These are phyloP conservation scores for Cronartium quercuum DNA, from an alignment of 1,284 basidiomycete species.

Conservation along the genomic window DNA sequence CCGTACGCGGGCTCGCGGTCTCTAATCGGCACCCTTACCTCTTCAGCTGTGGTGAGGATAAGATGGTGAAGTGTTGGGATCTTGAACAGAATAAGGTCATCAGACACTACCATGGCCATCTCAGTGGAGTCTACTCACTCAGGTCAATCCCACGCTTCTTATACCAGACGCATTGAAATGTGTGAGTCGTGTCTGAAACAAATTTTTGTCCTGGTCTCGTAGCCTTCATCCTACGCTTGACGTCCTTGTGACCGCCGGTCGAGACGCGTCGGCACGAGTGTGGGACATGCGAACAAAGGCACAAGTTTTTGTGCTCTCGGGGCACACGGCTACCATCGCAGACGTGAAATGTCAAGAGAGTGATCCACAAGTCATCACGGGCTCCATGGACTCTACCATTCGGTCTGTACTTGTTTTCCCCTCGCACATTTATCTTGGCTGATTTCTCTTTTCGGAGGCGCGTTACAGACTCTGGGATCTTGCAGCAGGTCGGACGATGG, in stretches of 20 bases:
- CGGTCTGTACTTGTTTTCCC: constrained; percentile 55
- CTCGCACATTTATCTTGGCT: background rate
- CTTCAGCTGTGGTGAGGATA: constrained; percentile 96
- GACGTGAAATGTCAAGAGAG: constrained; percentile 91
- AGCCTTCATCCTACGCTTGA: constrained; percentile 91
- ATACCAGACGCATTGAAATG: background rate
- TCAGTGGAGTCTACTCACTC: constrained; percentile 88
- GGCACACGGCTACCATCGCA: constrained; percentile 89
- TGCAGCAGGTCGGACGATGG: constrained; percentile 94
- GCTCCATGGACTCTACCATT: constrained; percentile 95
- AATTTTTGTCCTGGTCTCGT: background rate
- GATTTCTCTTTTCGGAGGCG: background rate
- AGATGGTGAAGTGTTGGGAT: constrained; percentile 99
- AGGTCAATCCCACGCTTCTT: constrained; percentile 48
- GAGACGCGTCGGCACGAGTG: constrained; percentile 89
- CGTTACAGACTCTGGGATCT: constrained; percentile 79
- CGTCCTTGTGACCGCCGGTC: constrained; percentile 84
- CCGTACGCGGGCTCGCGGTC: constrained; percentile 87
- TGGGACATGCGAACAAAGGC: constrained; percentile 99
- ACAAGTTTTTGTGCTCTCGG: constrained; percentile 84
- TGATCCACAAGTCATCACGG: constrained; percentile 95
- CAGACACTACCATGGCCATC: constrained; percentile 92
- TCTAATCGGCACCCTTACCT: constrained; percentile 90
- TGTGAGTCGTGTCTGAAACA: constrained; percentile 15
- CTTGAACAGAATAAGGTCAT: constrained; percentile 98